Evolutionary conservation across 2,329 filamentous ascomycete species (phyloP).

Genomic region (Aspergillus neoniger): DNA sequence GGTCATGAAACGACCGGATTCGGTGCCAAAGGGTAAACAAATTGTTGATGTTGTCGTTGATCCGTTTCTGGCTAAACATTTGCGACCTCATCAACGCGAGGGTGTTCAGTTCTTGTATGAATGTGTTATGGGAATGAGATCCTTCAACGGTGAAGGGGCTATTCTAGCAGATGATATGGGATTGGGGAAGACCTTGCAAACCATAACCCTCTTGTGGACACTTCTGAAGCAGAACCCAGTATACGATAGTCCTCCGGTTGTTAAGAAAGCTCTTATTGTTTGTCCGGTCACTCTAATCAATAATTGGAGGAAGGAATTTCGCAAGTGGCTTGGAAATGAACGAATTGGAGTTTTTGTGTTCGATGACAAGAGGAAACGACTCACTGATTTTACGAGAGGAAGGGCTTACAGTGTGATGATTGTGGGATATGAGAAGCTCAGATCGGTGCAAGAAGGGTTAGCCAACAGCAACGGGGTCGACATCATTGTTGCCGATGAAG

Average conservation of each 20-base stretch:
- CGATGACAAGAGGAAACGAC: constrained; percentile 59
- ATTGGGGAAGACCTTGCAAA: constrained; percentile 72
- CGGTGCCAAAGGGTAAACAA: constrained; percentile 61
- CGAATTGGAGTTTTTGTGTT: constrained; percentile 68
- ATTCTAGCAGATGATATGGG: constrained; percentile 78
- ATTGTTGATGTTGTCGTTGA: constrained; percentile 74
- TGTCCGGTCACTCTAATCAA: constrained; percentile 72
- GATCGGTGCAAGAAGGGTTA: constrained; percentile 65
- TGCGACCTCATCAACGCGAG: constrained; percentile 68
- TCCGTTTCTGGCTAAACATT: constrained; percentile 62
- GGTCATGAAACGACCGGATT: constrained; percentile 65
- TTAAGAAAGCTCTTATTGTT: constrained; percentile 71
- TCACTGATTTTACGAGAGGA: constrained; percentile 70
- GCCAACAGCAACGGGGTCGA: constrained; percentile 65
- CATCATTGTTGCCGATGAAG: constrained; percentile 70
- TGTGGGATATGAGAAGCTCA: constrained; percentile 71
- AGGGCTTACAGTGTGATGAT: constrained; percentile 71
- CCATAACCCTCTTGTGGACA: constrained; percentile 71
- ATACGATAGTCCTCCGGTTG: constrained; percentile 58
- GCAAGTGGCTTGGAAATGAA: constrained; percentile 72
- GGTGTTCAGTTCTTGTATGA: constrained; percentile 73
- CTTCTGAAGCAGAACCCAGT: constrained; percentile 71
- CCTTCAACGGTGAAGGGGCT: constrained; percentile 66
- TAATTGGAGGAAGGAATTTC: constrained; percentile 73
- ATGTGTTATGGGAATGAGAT: constrained; percentile 72